Base-by-base conservation (phyloP, 2,329 filamentous ascomycete species). In the Colletotrichum trifolii region DNA sequence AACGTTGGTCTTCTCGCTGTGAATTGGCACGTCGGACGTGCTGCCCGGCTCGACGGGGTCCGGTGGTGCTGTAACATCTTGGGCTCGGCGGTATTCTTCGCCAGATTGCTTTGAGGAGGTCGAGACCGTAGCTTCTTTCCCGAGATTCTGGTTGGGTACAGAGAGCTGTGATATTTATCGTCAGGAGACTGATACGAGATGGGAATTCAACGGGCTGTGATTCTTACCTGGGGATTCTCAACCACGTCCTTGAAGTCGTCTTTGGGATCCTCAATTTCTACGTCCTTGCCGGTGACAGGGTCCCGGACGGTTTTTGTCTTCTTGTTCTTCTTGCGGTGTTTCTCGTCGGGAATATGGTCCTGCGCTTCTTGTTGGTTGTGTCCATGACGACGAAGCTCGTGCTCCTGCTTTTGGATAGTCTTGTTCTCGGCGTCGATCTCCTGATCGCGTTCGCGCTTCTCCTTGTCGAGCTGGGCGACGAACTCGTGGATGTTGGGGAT, bases 1-100 rank as follows among this genome's bases (percentile, higher is more conserved):
- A 15, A 98, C 90, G 68, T 97, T 97, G 4, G 96, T 98, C 85
- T 96, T 97, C 75, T 98, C 95, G 72, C 94, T 95, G 73, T 94
- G 92, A 64, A 98, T 97, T 3, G 96, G 96, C 1, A 98, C 94
- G 77, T 98, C 96, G 34, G 93, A 94, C 0, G 95, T 98, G 39
- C 90, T 88, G 33, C 93, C 93, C 62, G 90, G 85, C 13, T 90
- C 89, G 17, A 97, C 83, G 0, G 95, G 95, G 69, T 96, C 94
- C 1, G 95, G 95, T 2, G 95, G 95, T 0, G 95, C 92, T 0
- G 93, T 97, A 62, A 97, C 83, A 77, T 98, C 95, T 78, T 97
- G 95, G 9, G 89, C 92, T 62, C 91, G 75, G 68, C 91, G 92
- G 77, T 98, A 97, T 68, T 97, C 92, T 65, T 90, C 85, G 35